Percentiles rank a stretch among this genome's conserved stretches.
Conservation (phyloP, 371 early-diverging fungal genomes). For the Mucor saturninus region DNA sequence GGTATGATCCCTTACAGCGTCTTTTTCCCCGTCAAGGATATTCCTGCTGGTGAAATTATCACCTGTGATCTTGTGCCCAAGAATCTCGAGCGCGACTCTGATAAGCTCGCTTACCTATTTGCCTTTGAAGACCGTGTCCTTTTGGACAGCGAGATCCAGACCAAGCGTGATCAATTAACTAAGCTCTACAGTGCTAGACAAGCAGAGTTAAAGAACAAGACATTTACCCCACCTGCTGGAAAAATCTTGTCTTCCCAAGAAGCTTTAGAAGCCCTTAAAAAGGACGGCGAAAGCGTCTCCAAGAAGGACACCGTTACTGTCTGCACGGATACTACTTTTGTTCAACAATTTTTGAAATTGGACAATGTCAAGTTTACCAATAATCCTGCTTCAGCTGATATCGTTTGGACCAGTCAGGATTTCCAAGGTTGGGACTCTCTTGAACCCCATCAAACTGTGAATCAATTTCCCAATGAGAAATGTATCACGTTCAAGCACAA, state of each 20-base stretch:
- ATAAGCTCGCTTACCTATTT: constrained; percentile 55
- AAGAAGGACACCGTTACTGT: constrained; percentile 11
- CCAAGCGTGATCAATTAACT: constrained; percentile 33
- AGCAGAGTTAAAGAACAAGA: constrained; percentile 1
- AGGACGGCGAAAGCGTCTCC: constrained; percentile 26
- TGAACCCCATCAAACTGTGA: constrained; percentile 51
- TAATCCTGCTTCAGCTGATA: constrained; percentile 50
- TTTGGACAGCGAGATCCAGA: constrained; percentile 25
- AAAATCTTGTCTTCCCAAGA: constrained; percentile 12
- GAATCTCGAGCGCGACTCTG: constrained; percentile 41
- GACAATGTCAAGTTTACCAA: constrained; percentile 51
- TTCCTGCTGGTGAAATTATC: constrained; percentile 52
- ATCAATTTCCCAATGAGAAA: constrained; percentile 59
- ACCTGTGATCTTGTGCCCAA: constrained; percentile 59
- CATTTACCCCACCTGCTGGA: neutral
- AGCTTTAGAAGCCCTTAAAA: constrained; percentile 14
- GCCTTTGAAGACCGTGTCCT: constrained; percentile 49
- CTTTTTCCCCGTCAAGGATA: constrained; percentile 61
- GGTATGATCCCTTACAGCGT: constrained; percentile 66
- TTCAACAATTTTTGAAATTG: constrained; percentile 54
- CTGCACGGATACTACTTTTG: constrained; percentile 47
- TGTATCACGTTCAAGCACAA: constrained; percentile 59
- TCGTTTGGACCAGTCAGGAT: constrained; percentile 58
- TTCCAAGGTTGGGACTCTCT: constrained; percentile 57
- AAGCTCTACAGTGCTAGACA: constrained; percentile 33